phyloP scores from a whole-genome alignment of 2,329 filamentous ascomycete genomes.

The Colletotrichum siamense region DNA sequence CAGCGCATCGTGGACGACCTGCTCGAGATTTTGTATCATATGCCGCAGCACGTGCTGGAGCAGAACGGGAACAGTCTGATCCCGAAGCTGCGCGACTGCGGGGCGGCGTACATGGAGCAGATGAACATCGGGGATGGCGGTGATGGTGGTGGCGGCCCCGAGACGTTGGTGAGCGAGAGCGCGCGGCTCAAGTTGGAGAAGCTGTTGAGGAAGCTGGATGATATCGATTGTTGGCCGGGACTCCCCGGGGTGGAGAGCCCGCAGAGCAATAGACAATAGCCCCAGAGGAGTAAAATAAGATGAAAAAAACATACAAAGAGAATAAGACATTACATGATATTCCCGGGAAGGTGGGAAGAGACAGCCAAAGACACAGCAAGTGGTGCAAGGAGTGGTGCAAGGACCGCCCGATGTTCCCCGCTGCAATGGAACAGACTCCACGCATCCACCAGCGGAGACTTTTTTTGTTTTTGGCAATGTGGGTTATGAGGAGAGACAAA shows the following conservation, averaged over 20 bases:
- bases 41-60: constrained; percentile 36
- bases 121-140: background rate
- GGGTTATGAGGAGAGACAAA: background rate
- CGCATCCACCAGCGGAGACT: constrained; percentile 11
- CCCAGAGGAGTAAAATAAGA: background rate
- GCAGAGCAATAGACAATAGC: background rate
- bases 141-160: background rate
- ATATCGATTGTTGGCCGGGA: constrained; percentile 36
- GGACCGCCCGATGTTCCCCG: background rate
- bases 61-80: constrained; percentile 37
- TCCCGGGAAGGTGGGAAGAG: background rate
- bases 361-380: background rate
- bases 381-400: background rate
- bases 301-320: background rate
- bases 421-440: background rate
- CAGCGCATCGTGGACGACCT: constrained; percentile 39
- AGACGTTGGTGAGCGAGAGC: constrained; percentile 16
- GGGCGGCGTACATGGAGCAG: constrained; percentile 36
- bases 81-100: constrained; percentile 43
- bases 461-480: background rate
- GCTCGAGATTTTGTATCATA: constrained; percentile 38
- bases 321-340: background rate
- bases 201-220: constrained; percentile 33
- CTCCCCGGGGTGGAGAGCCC: background rate
- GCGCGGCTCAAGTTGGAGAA: constrained; percentile 29